phyloP scores from a whole-genome alignment of 768 basidiomycete genomes.

The Boletus speciosus region DNA sequence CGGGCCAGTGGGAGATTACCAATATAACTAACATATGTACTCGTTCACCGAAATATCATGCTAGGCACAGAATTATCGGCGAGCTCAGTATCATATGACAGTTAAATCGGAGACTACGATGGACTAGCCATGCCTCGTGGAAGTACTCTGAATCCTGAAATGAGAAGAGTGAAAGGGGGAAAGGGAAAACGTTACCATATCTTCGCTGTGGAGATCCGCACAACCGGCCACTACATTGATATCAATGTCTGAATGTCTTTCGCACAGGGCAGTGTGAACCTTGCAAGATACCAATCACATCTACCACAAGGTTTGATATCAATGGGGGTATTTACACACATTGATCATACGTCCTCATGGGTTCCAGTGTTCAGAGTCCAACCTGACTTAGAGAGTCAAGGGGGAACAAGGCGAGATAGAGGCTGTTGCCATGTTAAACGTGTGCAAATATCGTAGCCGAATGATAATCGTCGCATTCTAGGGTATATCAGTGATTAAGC shows the following conservation, averaged over 20 bases:
- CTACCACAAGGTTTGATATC: slow-evolving; percentile 16
- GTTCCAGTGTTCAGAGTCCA: slow-evolving; percentile 9
- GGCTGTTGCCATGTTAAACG: slow-evolving; percentile 3
- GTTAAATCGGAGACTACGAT: neutral
- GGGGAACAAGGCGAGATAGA: slow-evolving; percentile 4
- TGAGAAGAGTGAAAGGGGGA: neutral
- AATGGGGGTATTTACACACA: slow-evolving; percentile 16
- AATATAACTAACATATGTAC: neutral
- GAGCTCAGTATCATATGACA: neutral
- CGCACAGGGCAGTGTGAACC: slow-evolving; percentile 9
- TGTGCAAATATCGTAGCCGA: slow-evolving; percentile 4
- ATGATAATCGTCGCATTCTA: slow-evolving; percentile 16
- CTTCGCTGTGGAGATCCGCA: slow-evolving; percentile 9
- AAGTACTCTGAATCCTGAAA: slow-evolving; percentile 7
- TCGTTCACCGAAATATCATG: neutral
- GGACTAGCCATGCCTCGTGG: slow-evolving; percentile 2
- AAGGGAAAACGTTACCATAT: neutral
- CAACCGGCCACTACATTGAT: slow-evolving; percentile 1
- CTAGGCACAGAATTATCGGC: neutral
- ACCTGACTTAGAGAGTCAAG: slow-evolving; percentile 9
- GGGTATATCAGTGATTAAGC: slow-evolving; percentile 43
- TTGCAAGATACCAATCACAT: neutral
- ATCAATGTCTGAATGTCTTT: slow-evolving; percentile 1
- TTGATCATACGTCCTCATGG: slow-evolving; percentile 8
- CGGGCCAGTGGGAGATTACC: neutral